Conservation (phyloP, 2,329 filamentous ascomycete species). For the Hymenoscyphus fructigenus region DNA sequence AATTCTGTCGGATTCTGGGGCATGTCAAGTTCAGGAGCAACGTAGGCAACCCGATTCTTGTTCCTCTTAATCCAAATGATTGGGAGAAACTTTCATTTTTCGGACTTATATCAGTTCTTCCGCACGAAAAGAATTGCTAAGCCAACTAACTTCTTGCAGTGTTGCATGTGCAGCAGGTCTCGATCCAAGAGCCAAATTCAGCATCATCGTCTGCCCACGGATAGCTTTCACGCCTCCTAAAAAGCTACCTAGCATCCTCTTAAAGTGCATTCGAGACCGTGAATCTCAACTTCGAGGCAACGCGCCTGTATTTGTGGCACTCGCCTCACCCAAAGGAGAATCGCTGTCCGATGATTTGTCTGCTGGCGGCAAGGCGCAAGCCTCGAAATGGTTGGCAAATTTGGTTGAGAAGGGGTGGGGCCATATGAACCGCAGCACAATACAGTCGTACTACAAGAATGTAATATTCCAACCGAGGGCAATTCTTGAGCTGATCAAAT, state of each 20-base stretch:
- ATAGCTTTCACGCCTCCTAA: conserved; percentile 12
- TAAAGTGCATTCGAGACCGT: conserved; percentile 39
- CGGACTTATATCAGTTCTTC: no score
- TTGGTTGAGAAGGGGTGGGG: conserved; percentile 9
- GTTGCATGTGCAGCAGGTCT: conserved; percentile 40
- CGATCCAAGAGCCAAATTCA: conserved; percentile 41
- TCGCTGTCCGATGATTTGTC: conserved; percentile 38
- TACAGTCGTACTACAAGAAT: conserved; percentile 37
- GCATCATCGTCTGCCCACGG: conserved; percentile 30
- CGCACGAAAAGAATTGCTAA: no score
- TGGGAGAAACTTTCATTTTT: no score
- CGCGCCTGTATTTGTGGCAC: conserved; percentile 38
- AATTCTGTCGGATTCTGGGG: conserved; percentile 40
- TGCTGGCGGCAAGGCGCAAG: conserved; percentile 12
- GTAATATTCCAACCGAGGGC: conserved; percentile 27
- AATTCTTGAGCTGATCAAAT: conserved; percentile 22
- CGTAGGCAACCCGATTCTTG: conserved; percentile 15
- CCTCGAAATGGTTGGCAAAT: conserved; percentile 19
- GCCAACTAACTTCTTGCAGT: not conserved
- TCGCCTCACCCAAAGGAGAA: conserved; percentile 39
- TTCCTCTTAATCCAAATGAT: no score
- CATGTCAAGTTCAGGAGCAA: conserved; percentile 38
- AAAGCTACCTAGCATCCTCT: conserved; percentile 28
- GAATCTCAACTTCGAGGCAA: conserved; percentile 42
- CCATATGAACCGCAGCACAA: conserved; percentile 30